A percentile compares a stretch with the other conserved stretches of the same genome.
These are phyloP conservation scores for Penicillium parvum DNA, from an alignment of 495 filamentous ascomycete genomes.

Conservation along the genomic window DNA sequence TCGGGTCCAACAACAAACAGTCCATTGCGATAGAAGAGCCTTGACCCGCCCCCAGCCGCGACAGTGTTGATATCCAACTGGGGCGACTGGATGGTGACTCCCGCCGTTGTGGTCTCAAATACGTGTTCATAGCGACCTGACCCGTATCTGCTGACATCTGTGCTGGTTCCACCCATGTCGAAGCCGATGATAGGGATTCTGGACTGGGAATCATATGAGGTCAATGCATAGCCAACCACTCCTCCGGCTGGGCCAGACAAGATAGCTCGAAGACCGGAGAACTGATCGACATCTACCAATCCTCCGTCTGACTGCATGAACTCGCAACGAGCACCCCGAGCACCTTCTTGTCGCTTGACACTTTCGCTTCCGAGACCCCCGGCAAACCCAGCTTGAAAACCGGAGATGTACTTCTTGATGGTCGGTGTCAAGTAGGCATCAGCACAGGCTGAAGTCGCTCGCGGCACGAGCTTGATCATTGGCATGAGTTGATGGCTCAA, in stretches of 20 bases:
- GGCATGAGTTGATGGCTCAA: constrained; percentile 59
- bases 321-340: constrained; percentile 46
- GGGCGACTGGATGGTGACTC: constrained; percentile 87
- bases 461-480: constrained; percentile 65
- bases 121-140: constrained; percentile 83
- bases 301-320: constrained; percentile 51
- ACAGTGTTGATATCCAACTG: constrained; percentile 96
- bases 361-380: constrained; percentile 27
- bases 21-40: constrained; percentile 79
- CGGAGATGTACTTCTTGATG: constrained; percentile 82
- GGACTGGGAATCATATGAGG: constrained; percentile 74
- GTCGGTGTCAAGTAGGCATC: constrained; percentile 91
- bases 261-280: constrained; percentile 49
- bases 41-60: constrained; percentile 84
- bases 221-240: constrained; percentile 84
- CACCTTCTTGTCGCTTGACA: constrained; percentile 16
- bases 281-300: constrained; percentile 42
- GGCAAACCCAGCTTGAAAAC: constrained; percentile 66
- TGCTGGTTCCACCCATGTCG: constrained; percentile 91
- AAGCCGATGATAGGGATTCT: constrained; percentile 87
- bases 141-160: constrained; percentile 76
- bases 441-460: constrained; percentile 81
- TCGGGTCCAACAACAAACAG: constrained; percentile 92
- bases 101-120: constrained; percentile 90
- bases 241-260: constrained; percentile 56